phyloP scores from a whole-genome alignment of 305 asterid genomes.

The Fraxinus nigra region DNA sequence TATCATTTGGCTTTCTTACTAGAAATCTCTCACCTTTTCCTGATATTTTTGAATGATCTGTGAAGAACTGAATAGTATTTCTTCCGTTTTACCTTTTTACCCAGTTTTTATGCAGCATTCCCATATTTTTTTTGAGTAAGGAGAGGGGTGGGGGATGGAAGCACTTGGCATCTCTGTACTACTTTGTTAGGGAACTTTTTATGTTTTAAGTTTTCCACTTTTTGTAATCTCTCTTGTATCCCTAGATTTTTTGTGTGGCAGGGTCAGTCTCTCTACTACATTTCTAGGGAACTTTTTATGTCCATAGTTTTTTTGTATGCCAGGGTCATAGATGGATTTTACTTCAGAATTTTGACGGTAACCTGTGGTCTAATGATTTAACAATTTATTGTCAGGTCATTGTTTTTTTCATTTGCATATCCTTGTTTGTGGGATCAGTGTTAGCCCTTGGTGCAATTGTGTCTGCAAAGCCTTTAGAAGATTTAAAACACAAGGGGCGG shows the following conservation, averaged over 20 bases:
- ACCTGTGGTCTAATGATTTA: slow-evolving; percentile 1
- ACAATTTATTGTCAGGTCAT: slow-evolving; percentile 57
- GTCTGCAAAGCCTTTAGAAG: slow-evolving; percentile 95
- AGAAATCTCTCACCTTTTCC: neutral
- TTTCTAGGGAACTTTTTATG: neutral
- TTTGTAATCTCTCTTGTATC: neutral
- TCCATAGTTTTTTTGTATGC: slow-evolving; percentile 1
- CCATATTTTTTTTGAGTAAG: neutral
- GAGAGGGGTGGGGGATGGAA: neutral
- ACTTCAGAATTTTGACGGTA: neutral
- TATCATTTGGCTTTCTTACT: slow-evolving; percentile 6
- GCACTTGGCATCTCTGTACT: neutral
- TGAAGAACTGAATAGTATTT: neutral
- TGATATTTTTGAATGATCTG: neutral
- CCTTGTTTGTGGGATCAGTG: slow-evolving; percentile 81
- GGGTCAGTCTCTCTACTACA: neutral
- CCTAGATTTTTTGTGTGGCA: neutral
- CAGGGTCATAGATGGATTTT: neutral
- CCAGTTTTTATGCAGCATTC: neutral
- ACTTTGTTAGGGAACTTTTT: neutral
- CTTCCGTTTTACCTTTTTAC: neutral
- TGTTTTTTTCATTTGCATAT: slow-evolving; percentile 69
- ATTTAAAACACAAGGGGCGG: slow-evolving; percentile 76
- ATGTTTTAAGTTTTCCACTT: neutral
- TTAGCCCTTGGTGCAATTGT: slow-evolving; percentile 93